phyloP scores from a whole-genome alignment of 257 asterid species.

The Cinchona pubescens region DNA sequence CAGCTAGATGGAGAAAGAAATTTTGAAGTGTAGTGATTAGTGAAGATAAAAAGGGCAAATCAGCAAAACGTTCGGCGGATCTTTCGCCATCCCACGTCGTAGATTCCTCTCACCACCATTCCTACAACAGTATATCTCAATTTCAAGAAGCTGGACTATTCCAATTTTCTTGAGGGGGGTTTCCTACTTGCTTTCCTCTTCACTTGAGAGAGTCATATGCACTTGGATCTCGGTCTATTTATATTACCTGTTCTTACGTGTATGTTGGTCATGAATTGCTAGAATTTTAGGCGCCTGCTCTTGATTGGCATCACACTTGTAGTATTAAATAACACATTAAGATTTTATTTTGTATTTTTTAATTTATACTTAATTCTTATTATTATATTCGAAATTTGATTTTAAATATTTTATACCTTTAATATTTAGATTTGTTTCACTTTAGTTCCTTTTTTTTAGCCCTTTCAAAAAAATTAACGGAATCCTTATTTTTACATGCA shows the following conservation, averaged over 20 bases:
- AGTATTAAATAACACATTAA: background rate
- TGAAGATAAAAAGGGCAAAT: conserved; percentile 19
- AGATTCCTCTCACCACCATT: conserved; percentile 44
- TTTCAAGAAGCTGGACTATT: conserved; percentile 13
- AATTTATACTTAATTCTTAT: too few relatives aligned
- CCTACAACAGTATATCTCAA: conserved; percentile 17
- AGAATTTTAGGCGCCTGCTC: background rate
- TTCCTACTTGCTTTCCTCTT: conserved; percentile 45
- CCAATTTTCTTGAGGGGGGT: conserved; percentile 12
- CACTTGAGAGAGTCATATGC: conserved; percentile 30
- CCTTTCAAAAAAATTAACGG: too few relatives aligned
- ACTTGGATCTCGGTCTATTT: conserved; percentile 46
- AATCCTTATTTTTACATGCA: too few relatives aligned
- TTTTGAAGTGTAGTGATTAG: too few relatives aligned
- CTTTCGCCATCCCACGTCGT: conserved; percentile 71
- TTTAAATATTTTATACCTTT: too few relatives aligned
- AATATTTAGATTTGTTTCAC: too few relatives aligned
- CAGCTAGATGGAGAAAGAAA: conserved; percentile 12
- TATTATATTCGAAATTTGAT: too few relatives aligned
- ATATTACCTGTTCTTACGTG: conserved; percentile 30
- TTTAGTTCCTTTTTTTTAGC: too few relatives aligned
- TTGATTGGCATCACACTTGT: background rate
- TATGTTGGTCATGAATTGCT: conserved; percentile 6
- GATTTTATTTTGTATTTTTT: too few relatives aligned
- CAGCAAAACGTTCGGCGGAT: conserved; percentile 69